phyloP scores from a whole-genome alignment of 2,329 filamentous ascomycete species.

The Teratosphaeria gauchensis region DNA sequence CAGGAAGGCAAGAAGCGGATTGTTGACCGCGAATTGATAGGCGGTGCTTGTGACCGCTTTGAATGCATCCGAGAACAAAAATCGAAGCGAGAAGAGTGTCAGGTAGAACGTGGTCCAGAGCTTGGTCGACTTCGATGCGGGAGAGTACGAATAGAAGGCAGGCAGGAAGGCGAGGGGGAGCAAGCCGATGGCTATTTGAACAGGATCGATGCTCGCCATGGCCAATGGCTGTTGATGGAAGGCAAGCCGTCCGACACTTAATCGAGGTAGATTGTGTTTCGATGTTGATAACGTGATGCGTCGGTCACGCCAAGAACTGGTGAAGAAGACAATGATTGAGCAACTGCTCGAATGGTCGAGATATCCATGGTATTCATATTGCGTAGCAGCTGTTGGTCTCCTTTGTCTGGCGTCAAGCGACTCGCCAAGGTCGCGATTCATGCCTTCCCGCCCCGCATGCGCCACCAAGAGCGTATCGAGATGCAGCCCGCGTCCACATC shows the following conservation, averaged over 20 bases:
- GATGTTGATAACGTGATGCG: too few relatives aligned
- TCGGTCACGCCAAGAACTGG: neutral
- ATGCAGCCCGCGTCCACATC: neutral
- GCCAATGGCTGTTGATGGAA: neutral
- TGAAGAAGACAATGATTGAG: neutral
- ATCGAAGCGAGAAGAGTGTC: neutral
- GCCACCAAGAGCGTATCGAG: neutral
- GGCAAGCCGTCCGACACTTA: neutral
- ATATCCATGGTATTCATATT: neutral
- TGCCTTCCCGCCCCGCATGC: neutral
- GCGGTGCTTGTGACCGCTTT: neutral
- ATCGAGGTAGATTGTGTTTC: neutral
- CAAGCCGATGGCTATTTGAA: neutral
- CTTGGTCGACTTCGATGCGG: constrained; percentile 1
- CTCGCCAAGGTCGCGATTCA: neutral
- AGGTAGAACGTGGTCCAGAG: neutral
- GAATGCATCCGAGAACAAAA: neutral
- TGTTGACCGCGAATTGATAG: neutral
- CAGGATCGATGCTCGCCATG: neutral
- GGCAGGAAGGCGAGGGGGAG: neutral
- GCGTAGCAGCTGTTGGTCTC: neutral
- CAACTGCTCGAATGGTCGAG: too few relatives aligned
- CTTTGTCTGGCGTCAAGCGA: neutral
- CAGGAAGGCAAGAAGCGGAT: neutral
- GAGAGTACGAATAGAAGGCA: neutral